Evolutionary conservation across 2,329 filamentous ascomycete genomes (phyloP).

Genomic region (Coniella vitis): DNA sequence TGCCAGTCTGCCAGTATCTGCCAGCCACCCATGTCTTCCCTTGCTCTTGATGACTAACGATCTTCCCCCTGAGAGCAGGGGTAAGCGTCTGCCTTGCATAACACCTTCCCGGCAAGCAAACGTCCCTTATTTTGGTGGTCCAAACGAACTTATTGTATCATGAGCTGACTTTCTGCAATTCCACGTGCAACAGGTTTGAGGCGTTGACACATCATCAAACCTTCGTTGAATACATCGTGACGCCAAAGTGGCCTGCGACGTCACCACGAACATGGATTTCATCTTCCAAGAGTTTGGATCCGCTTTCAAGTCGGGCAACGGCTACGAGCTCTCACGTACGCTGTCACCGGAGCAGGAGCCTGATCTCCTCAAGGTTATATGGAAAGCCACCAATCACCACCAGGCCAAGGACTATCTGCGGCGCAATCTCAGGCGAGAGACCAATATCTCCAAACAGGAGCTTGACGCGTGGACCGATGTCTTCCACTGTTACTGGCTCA

Average conservation of each 20-base stretch:
- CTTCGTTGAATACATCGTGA: neutral
- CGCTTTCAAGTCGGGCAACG: slow-evolving; percentile 59
- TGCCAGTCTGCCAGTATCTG: neutral
- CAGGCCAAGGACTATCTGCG: slow-evolving; percentile 64
- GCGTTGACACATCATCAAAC: too few species aligned
- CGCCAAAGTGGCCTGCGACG: neutral
- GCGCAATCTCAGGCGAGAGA: slow-evolving; percentile 50
- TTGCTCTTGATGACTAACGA: neutral
- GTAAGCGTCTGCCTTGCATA: neutral
- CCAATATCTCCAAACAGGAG: slow-evolving; percentile 48
- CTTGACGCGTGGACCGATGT: slow-evolving; percentile 80
- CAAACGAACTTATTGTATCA: neutral
- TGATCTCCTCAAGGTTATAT: slow-evolving; percentile 62
- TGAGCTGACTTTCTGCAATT: neutral
- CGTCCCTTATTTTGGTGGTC: neutral
- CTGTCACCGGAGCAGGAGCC: slow-evolving; percentile 63
- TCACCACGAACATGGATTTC: slow-evolving; percentile 54
- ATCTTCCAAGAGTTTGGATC: slow-evolving; percentile 67
- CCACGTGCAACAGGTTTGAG: neutral
- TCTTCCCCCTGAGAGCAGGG: neutral
- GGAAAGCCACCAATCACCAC: slow-evolving; percentile 61
- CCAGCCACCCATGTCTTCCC: neutral
- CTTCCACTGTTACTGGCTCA: slow-evolving; percentile 78
- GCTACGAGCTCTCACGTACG: slow-evolving; percentile 66
- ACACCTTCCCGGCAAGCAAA: neutral